Evolutionary conservation across 441 rosid genomes (phyloP), one percentile per base, ranked within the genome.

Genomic region (Corymbia calophylla): DNA sequence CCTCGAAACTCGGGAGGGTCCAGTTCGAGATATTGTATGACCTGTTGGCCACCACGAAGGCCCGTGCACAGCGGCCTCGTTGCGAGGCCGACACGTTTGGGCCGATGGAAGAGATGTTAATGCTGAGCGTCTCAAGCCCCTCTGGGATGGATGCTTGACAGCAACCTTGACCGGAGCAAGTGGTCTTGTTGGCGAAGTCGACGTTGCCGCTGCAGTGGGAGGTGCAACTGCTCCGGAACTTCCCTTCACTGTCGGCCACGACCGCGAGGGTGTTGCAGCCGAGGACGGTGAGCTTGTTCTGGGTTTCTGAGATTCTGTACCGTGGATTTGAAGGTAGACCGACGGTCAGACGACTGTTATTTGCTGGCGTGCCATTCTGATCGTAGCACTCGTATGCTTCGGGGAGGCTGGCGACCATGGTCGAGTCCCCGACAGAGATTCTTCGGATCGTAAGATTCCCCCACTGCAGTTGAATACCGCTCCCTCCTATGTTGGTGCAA

Each of bases 41-140:
- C 60, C 60, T 4, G 60, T 56, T 21, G 60, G 4, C 12, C 60
- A 21, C 60, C 29, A 56, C 0, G 29, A 56, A 56, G 60, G 60
- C 60, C 27, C 60, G 60, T 23, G 5, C 60, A 56, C 60, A 56
- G 13, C 0, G 60, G 60, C 12, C 29, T 1, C 0, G 0, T 56
- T 21, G 0, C 5, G 11, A 3, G 2, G 7, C 0, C 60, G 12
- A 3, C 27, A 0, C 27, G 11, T 8, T 55, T 55, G 0, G 27
- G 60, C 0, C 27, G 60, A 9, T 0, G 29, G 5, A 4, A 27
- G 12, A 23, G 60, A 56, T 0, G 27, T 0, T 9, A 56, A 56
- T 56, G 0, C 16, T 56, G 62, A 56, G 13, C 62, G 29, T 56
- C 62, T 0, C 0, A 11, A 23, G 13, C 29, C 13, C 62, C 29